Base-by-base conservation (phyloP, 495 filamentous ascomycete species). In the Podospora pseudoanserina region DNA sequence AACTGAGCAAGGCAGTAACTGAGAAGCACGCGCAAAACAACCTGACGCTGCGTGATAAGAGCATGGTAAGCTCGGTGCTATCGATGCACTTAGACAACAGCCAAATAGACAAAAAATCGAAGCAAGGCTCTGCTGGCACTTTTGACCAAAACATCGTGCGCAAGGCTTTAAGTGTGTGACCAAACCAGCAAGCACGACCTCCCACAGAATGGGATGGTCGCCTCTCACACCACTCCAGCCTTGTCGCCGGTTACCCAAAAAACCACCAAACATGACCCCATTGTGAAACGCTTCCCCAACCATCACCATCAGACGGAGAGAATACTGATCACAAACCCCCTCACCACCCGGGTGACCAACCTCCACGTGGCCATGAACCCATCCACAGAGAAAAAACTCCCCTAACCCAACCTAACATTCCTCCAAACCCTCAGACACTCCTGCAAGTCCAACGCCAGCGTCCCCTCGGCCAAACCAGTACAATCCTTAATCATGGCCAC, bases 371-470 rank as follows among this genome's bases (percentile, higher is more conserved):
- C 39, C 9, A 2, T 49, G 39, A 49, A 49, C 39, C 7, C 39
- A 49, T 13, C 39, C 39, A 49, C 39, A 0, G 23, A 23, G 23
- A 23, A 23, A 49, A 49, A 49, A 49, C 39, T 49, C 39, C 39
- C 39, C 39, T 49, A 49, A 49, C 39, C 39, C 6, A 89, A 70
- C 63, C 86, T 70, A 2, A 88, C 85, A 60, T 76, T 84, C 69
- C 81, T 85, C 87, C 87, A 89, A 70, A 87, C 78, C 62, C 80
- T 68, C 69, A 89, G 67, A 68, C 86, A 89, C 67, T 89, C 87
- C 73, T 88, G 85, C 74, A 89, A 73, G 70, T 90, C 86, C 76
- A 84, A 78, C 23, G 86, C 82, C 44, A 89, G 65, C 18, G 81
- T 83, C 20, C 85, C 86, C 68, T 83, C 83, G 20, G 79, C 74